Base-by-base conservation (phyloP, 2,329 filamentous ascomycete species). In the Stagonosporopsis rhizophila region DNA sequence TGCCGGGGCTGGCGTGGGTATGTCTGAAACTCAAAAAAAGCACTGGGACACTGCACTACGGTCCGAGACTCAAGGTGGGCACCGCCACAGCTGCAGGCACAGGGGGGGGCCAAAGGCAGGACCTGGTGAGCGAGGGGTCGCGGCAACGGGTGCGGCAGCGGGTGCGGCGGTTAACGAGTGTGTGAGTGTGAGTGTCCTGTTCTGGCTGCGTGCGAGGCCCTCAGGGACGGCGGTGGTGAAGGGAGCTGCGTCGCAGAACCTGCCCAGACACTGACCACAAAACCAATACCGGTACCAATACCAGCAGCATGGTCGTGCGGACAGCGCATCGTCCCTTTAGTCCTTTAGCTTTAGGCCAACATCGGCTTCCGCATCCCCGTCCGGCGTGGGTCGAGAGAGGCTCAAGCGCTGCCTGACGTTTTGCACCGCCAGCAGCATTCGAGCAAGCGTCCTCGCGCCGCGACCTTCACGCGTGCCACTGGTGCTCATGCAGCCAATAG, bases 201-300 rank as follows among this genome's bases (percentile, higher is more conserved):
- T 46, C 35, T 25, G 41, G 19, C n/a, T 28, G 40, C 17, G 45
- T 37, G 34, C 32, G 41, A 50, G 35, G 20, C 14, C 14, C 19
- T 22, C n/a, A 35, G 35, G 38, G 58, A 49, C 56, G 62, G 61
- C 61, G 55, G 62, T 58, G 56, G 58, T 64, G 58, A 63, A 56
- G 58, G 57, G 52, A 47, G 57, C 50, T 46, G 60, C 58, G 61
- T 62, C 53, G 58, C 61, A 61, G 53, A 57, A 60, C 32, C 46
- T 50, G 41, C 7, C 15, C n/a, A 20, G 23, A 25, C 34, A n/a
- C 30, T 32, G 30, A 32, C 30, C 30, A 32, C 30, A 32, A n/a
- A 30, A 6, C 8, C 23, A 25, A 25, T 25, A 8, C 23, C 23
- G 8, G n/a, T n/a, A n/a, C n/a, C 28, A 41, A 22, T 32, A 30